These are phyloP conservation scores for Phylloporus scabripes DNA, from an alignment of 768 basidiomycete species.

Conservation along the genomic window DNA sequence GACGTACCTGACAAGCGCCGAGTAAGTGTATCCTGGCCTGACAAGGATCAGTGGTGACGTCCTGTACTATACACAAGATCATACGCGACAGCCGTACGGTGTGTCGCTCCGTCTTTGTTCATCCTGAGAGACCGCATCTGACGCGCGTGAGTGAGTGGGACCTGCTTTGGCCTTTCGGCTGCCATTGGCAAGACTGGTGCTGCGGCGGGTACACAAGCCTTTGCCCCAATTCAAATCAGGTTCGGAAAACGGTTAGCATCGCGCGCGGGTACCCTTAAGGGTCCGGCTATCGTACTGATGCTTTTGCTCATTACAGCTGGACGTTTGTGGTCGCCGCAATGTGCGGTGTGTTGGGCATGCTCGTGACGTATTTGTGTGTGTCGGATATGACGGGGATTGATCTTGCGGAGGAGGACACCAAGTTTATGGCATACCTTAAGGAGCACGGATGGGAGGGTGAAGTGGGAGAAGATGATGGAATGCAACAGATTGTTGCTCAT, in stretches of 20 bases:
- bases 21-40: slow-evolving; percentile 36
- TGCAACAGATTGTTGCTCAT: slow-evolving; percentile 11
- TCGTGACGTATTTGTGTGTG: slow-evolving; percentile 63
- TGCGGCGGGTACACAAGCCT: slow-evolving; percentile 40
- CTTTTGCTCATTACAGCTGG: slow-evolving; percentile 36
- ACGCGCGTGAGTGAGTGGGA: slow-evolving; percentile 37
- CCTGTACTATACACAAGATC: slow-evolving; percentile 34
- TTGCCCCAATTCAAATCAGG: too few relatives aligned
- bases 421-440: slow-evolving; percentile 52
- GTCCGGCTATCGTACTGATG: neutral
- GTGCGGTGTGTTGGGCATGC: slow-evolving; percentile 56
- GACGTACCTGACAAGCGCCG: slow-evolving; percentile 58
- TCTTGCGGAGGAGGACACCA: slow-evolving; percentile 60
- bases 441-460: slow-evolving; percentile 62
- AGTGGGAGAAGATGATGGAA: slow-evolving; percentile 50
- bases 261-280: neutral
- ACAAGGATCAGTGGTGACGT: neutral
- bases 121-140: neutral
- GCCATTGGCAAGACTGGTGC: slow-evolving; percentile 64
- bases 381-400: slow-evolving; percentile 66
- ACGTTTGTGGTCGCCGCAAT: slow-evolving; percentile 64
- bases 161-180: slow-evolving; percentile 63
- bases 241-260: neutral
- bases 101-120: neutral
- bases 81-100: slow-evolving; percentile 60